Base-by-base conservation (phyloP, 495 filamentous ascomycete genomes). In the Neurospora terricola region DNA sequence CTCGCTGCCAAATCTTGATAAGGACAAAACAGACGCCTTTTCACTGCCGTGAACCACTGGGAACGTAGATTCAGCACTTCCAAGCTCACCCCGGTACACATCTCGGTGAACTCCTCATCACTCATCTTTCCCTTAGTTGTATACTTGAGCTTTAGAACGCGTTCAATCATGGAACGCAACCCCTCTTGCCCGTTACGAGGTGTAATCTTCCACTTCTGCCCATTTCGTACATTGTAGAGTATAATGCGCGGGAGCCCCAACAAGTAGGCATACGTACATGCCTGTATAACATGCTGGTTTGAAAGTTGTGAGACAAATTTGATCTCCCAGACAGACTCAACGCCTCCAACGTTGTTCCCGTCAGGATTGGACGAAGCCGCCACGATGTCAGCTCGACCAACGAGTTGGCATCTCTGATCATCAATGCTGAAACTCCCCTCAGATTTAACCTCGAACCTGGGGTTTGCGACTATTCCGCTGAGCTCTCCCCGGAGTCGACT, bases 281-380 rank as follows among this genome's bases (percentile, higher is more conserved):
- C 72, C 69, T 73, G 69, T 23, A 73, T 70, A n/a, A 73, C 38
- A 73, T 73, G 69, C 37, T 45, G 12, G 42, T 71, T 54, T 21
- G 69, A 72, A 73, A 73, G 69, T 48, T 72, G 72, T 43, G 42
- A 73, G 45, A 73, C 69, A 72, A 73, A 73, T 59, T 73, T 73
- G 42, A 73, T 71, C 69, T 73, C 72, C 72, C 72, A 73, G 42
- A 73, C 68, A 42, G 45, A 72, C 66, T 73, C 42, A 59, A 73
- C 42, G 30, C 70, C 71, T 36, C 36, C 34, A 34, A 30, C 62
- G n/a, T 54, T 36, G 42, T 70, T 38, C 42, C 40, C n/a, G 23
- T 71, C 21, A 43, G 42, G 45, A 69, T 23, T 36, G 71, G 34
- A 12, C 21, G 42, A 37, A 70, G 30, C 34, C 14, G 21, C 21